phyloP scores from a whole-genome alignment of 495 filamentous ascomycete genomes.

The Penicillium bialowiezense region DNA sequence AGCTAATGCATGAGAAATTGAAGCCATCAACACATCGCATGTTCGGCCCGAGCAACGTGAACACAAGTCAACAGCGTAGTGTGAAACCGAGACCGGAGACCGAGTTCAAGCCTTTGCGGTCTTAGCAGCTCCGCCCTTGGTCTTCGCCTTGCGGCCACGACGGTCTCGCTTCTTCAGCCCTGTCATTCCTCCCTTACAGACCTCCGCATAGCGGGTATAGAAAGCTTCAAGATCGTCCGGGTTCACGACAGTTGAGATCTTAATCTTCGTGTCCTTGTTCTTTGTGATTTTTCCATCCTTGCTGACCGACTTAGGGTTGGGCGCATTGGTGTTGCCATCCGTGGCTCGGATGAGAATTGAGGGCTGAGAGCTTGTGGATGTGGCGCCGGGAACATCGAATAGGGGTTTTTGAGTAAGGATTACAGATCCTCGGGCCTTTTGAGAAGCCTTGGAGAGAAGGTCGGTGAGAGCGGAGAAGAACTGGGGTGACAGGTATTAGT shows the following conservation, averaged over 20 bases:
- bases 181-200: conserved; percentile 85
- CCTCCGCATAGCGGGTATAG: conserved; percentile 83
- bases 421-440: conserved; percentile 72
- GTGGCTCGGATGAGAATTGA: conserved; percentile 82
- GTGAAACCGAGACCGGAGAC: conserved; percentile 1
- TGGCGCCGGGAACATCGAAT: conserved; percentile 13
- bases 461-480: conserved; percentile 79
- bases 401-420: conserved; percentile 78
- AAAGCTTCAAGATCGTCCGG: conserved; percentile 74
- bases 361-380: conserved; percentile 31
- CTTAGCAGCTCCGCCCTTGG: conserved; percentile 57
- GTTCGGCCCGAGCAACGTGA: neutral
- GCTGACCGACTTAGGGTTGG: conserved; percentile 33
- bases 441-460: conserved; percentile 68
- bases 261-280: conserved; percentile 56
- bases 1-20: conserved; percentile 17
- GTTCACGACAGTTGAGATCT: conserved; percentile 80
- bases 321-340: conserved; percentile 57
- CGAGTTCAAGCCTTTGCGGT: conserved; percentile 38
- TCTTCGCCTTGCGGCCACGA: conserved; percentile 71
- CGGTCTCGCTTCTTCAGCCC: conserved; percentile 90
- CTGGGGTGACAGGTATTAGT: conserved; percentile 43
- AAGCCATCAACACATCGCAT: conserved; percentile 7
- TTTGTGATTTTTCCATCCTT: conserved; percentile 31
- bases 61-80: neutral